Percentiles rank a stretch among this genome's conserved stretches.
Conservation (phyloP, 208 protist species). For the Leishmania turanica region DNA sequence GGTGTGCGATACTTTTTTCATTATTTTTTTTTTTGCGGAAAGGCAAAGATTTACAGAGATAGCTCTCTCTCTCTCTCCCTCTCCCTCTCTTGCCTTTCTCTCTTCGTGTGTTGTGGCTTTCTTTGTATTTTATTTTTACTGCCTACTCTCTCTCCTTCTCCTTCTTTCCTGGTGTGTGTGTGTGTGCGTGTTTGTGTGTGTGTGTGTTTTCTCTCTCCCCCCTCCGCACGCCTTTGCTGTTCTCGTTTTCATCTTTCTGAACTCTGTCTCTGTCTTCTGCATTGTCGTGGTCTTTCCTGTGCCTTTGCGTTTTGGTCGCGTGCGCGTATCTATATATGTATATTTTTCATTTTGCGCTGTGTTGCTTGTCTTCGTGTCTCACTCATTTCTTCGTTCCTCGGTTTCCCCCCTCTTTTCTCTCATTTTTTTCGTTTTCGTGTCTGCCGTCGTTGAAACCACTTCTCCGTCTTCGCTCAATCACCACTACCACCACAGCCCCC, state of each 20-base stretch:
- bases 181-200: background rate
- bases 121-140: constrained; percentile 11
- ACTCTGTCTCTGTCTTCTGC: background rate
- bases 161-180: constrained; percentile 4
- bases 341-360: constrained; percentile 7
- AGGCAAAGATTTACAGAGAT: no score
- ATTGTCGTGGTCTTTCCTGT: background rate
- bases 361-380: background rate
- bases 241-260: background rate
- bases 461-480: background rate
- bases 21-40: background rate
- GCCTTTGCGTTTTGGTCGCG: constrained; percentile 11
- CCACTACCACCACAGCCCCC: background rate
- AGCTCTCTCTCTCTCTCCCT: background rate
- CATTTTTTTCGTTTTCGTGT: background rate
- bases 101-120: background rate
- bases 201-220: background rate
- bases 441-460: background rate
- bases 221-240: background rate
- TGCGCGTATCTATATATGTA: no score
- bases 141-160: background rate
- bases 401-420: background rate
- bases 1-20: background rate
- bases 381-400: background rate
- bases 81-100: background rate